Conservation (phyloP, 2,329 filamentous ascomycete species). For the Akanthomyces dipterigenus region DNA sequence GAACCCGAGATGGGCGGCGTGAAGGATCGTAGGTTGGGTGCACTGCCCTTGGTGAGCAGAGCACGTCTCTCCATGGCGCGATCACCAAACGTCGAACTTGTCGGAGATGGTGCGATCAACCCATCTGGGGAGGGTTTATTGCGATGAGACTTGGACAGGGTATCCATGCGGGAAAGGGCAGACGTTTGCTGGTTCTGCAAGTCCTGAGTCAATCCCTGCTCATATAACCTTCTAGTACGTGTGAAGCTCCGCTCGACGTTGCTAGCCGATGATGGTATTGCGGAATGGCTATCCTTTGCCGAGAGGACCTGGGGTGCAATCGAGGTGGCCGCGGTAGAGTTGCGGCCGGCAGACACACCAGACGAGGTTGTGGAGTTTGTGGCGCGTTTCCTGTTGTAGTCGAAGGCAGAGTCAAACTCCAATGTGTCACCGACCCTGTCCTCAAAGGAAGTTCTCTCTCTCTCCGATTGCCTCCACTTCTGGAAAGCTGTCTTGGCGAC, state of each 20-base stretch:
- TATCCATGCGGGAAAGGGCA: constrained; percentile 72
- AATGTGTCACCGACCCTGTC: constrained; percentile 27
- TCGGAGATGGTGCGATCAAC: constrained; percentile 40
- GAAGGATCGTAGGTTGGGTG: constrained; percentile 58
- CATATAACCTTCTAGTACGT: constrained; percentile 71
- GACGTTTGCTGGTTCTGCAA: constrained; percentile 74
- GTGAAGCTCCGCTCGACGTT: constrained; percentile 58
- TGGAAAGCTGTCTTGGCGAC: constrained; percentile 79
- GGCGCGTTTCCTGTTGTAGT: constrained; percentile 69
- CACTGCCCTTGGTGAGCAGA: constrained; percentile 52
- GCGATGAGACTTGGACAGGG: constrained; percentile 55
- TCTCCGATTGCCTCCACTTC: constrained; percentile 58
- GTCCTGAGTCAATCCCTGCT: constrained; percentile 73
- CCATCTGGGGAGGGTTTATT: constrained; percentile 45
- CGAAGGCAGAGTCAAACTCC: constrained; percentile 45
- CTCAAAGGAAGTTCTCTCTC: constrained; percentile 42
- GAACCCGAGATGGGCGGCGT: constrained; percentile 40
- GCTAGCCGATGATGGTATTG: constrained; percentile 24
- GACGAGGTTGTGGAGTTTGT: constrained; percentile 82
- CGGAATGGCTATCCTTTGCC: constrained; percentile 42
- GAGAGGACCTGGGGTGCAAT: constrained; percentile 56
- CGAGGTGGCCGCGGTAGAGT: constrained; percentile 84
- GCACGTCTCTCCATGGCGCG: constrained; percentile 39
- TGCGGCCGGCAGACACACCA: constrained; percentile 58
- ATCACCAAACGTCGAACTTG: constrained; percentile 36